Evolutionary conservation across 352 stramenopile species (phyloP).

Genomic region (Pythium vanterpoolii): DNA sequence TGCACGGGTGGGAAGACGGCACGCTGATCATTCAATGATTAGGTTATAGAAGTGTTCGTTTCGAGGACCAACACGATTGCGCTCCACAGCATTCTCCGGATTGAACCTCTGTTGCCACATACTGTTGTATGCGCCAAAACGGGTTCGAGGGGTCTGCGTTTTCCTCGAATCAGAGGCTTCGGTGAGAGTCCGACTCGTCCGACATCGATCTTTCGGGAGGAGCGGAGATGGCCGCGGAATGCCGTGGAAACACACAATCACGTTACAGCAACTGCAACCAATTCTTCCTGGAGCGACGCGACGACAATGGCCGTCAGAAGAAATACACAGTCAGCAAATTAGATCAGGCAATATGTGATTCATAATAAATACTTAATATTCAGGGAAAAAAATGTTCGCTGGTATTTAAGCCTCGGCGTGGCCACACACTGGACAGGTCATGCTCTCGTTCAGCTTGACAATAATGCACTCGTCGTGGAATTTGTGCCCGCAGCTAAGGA

Average conservation of each 20-base stretch:
- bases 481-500: conserved; percentile 42
- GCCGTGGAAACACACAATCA: neutral
- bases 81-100: neutral
- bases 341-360: no score
- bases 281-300: no score
- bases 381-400: neutral
- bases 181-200: neutral
- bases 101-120: no score
- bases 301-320: no score
- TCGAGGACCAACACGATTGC: neutral
- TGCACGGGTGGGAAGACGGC: no score
- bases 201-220: neutral
- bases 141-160: no score
- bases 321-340: no score
- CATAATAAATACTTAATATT: neutral
- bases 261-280: neutral
- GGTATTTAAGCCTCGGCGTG: conserved; percentile 19
- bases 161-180: neutral
- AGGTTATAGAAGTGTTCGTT: neutral
- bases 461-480: conserved; percentile 69
- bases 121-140: no score
- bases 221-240: neutral
- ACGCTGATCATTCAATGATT: neutral
- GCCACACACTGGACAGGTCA: conserved; percentile 42
- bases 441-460: conserved; percentile 41